Base-by-base conservation (phyloP, 2,329 filamentous ascomycete genomes). In the Neonectria sp. region DNA sequence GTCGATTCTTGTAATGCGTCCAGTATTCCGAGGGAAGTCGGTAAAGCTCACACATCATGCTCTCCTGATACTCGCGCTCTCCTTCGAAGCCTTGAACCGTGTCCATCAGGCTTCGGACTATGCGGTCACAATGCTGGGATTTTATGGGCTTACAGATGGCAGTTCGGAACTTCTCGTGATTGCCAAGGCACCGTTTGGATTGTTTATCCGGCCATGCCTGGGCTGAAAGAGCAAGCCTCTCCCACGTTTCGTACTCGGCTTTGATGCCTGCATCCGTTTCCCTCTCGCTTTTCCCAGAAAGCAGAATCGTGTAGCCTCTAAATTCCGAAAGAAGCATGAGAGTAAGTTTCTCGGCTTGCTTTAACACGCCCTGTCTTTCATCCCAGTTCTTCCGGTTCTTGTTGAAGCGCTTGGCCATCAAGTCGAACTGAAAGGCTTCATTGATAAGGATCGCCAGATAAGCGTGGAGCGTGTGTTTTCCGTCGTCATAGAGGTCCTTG, bases 21-120 rank as follows among this genome's bases (percentile, higher is more conserved):
- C 71, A 76, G 46, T 51, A 67, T 4, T 52, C 6, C 11, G 52
- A 40, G 3, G 71, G 65, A 17, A 69, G 49, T 13, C 69, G 56
- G 25, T 77, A 75, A 21, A 76, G 24, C 52, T 77, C 73, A 33
- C 68, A 73, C 6, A 77, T 49, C 56, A 73, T 65, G 49, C 57
- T 69, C 52, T 77, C 74, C 2, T 71, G 59, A 8, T 68, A 60
- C 27, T 53, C 49, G 27, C 69, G 60, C 59, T 77, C 75, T 24
- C 62, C 56, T 37, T 68, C 53, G 7, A 76, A 35, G 9, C 33
- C 6, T 11, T 31, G 17, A 5, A 57, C 24, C 17, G 76, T 48
- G 12, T 74, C 65, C 43, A 71, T 68, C 11, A 76, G 55, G n/a
- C n/a, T 70, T 11, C 57, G 49, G 9, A 67, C 12, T 13, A 77